Evolutionary conservation across 306 rosid species (phyloP).

Genomic region (Glycine latifolia): DNA sequence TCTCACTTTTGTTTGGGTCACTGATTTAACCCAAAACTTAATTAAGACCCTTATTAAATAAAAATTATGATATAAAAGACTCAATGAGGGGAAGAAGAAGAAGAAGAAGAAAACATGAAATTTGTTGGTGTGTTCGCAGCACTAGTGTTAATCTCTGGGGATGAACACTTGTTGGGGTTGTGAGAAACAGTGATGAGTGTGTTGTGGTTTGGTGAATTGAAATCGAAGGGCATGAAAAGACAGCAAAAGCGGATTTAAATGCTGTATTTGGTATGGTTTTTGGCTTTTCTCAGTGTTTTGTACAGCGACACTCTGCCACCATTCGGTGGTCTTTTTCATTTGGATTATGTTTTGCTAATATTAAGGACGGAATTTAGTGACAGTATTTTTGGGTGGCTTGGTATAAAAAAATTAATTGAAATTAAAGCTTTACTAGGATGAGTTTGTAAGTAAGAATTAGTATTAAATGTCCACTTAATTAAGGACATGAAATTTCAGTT

Average conservation of each 20-base stretch:
- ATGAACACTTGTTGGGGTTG: neutral
- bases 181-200: neutral
- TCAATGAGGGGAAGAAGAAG: neutral
- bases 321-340: neutral
- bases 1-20: neutral
- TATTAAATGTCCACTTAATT: too few species aligned
- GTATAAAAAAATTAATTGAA: neutral
- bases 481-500: too few species aligned
- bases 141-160: neutral
- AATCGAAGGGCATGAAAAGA: neutral
- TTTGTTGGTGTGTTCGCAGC: too few species aligned
- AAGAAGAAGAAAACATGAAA: constrained; percentile 6
- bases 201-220: neutral
- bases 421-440: neutral
- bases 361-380: neutral
- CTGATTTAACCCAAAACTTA: neutral
- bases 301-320: neutral
- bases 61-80: neutral
- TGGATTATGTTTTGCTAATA: neutral
- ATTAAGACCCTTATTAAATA: neutral
- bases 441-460: too few species aligned
- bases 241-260: neutral
- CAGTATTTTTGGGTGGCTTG: neutral
- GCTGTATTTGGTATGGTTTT: neutral
- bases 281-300: neutral